phyloP scores from a whole-genome alignment of 805 yeast species.

The Sungouiozyma intestinalis region DNA sequence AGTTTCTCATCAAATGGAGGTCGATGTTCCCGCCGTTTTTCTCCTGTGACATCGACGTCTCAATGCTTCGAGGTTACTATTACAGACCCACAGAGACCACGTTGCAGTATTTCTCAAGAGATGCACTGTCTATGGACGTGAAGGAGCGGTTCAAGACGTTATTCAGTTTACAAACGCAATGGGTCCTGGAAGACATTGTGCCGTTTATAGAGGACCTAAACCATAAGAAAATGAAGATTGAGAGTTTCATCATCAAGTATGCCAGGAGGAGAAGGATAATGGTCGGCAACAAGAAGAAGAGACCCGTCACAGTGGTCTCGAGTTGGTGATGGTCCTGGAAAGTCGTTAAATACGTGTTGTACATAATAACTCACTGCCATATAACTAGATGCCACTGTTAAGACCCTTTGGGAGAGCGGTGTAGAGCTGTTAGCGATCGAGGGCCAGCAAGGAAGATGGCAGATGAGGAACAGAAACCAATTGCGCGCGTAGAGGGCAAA shows the following conservation, averaged over 20 bases:
- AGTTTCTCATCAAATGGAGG: constrained; percentile 55
- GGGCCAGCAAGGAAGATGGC: background rate
- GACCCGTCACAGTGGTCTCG: constrained; percentile 24
- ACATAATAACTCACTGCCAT: background rate
- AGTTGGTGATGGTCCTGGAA: constrained; percentile 12
- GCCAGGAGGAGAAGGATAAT: constrained; percentile 40
- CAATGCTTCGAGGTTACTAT: constrained; percentile 45
- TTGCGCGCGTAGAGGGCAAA: background rate
- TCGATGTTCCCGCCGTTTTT: constrained; percentile 52
- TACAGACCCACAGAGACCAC: constrained; percentile 40
- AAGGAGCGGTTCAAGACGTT: constrained; percentile 40
- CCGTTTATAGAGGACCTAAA: constrained; percentile 58
- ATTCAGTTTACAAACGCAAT: constrained; percentile 43
- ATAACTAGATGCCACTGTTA: too few relatives aligned
- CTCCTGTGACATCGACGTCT: constrained; percentile 47
- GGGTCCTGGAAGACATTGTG: constrained; percentile 52
- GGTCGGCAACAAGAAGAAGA: constrained; percentile 30
- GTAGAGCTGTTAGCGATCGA: too few relatives aligned
- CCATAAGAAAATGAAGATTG: constrained; percentile 41
- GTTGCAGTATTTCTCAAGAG: constrained; percentile 45
- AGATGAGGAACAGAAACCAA: background rate
- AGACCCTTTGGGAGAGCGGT: too few relatives aligned
- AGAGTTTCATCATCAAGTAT: constrained; percentile 50
- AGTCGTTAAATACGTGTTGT: background rate
- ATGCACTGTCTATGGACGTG: constrained; percentile 39